phyloP scores from a whole-genome alignment of 257 asterid genomes.

The Solanum chiquidenum region DNA sequence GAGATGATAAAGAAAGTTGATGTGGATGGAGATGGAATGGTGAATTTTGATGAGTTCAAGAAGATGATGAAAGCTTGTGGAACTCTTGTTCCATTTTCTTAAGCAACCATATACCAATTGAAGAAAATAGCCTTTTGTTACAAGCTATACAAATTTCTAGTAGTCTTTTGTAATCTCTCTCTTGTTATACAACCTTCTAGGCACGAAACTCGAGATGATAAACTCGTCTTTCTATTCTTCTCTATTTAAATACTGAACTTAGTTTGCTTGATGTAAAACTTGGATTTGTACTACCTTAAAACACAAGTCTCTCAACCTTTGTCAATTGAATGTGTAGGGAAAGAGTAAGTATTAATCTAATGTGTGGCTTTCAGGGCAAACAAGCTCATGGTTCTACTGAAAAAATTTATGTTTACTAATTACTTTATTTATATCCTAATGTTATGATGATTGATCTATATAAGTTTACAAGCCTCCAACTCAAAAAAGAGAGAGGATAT shows the following conservation, averaged over 20 bases:
- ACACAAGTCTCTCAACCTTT: background rate
- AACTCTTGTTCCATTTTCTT: constrained; percentile 25
- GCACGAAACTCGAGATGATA: background rate
- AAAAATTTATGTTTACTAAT: background rate
- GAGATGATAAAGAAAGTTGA: constrained; percentile 81
- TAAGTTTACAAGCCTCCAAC: too few relatives aligned
- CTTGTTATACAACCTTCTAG: background rate
- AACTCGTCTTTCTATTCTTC: background rate
- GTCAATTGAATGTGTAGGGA: background rate
- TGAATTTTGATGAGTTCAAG: constrained; percentile 62
- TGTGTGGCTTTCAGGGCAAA: background rate
- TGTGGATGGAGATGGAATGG: constrained; percentile 89
- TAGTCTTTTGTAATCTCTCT: background rate
- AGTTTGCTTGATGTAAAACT: background rate
- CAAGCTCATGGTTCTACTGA: background rate
- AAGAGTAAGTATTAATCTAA: background rate
- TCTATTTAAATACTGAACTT: background rate
- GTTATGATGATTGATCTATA: background rate
- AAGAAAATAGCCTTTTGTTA: background rate
- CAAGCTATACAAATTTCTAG: background rate
- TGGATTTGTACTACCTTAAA: background rate
- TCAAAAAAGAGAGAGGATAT: too few relatives aligned
- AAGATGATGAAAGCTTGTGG: constrained; percentile 62
- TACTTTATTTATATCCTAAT: background rate
- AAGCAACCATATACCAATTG: background rate